Conservation (phyloP, 345 rosid species). For the Pseudoturritis turrita region DNA sequence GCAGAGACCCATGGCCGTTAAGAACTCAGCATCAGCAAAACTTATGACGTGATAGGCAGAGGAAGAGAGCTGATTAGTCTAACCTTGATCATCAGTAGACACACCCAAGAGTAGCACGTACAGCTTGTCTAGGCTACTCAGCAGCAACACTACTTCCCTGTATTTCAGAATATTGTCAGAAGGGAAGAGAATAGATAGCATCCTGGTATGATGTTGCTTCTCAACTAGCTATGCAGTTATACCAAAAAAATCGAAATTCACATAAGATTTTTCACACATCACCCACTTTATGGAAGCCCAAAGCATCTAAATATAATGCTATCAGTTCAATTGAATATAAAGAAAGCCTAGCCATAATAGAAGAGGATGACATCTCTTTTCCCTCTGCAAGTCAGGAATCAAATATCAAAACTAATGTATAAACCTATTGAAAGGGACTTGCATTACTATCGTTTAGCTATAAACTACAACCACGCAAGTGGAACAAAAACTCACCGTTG, state of each 20-base stretch:
- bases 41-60: constrained; percentile 14
- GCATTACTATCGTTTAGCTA: not conserved
- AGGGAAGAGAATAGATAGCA: not conserved
- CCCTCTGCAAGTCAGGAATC: not conserved
- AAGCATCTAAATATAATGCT: not conserved
- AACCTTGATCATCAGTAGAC: constrained; percentile 66
- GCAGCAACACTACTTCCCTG: constrained; percentile 73
- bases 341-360: not conserved
- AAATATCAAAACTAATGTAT: not conserved
- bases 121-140: constrained; percentile 59
- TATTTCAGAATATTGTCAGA: constrained; percentile 16
- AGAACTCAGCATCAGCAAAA: constrained; percentile 14
- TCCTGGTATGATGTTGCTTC: not conserved
- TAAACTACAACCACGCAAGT: constrained; percentile 6
- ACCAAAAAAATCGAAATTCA: not conserved
- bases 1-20: constrained; percentile 28
- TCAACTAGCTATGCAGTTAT: not conserved
- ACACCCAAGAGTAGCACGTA: constrained; percentile 62
- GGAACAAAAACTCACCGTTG: constrained; percentile 49
- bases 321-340: not conserved
- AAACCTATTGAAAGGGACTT: not conserved
- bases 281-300: not conserved
- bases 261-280: not conserved
- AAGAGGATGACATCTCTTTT: not conserved
- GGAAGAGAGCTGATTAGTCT: constrained; percentile 27